A percentile compares a stretch with the other conserved stretches of the same genome.
Evolutionary conservation across 1,139 yeast genomes (phyloP).

Genomic region (Torulaspora pretoriensis): DNA sequence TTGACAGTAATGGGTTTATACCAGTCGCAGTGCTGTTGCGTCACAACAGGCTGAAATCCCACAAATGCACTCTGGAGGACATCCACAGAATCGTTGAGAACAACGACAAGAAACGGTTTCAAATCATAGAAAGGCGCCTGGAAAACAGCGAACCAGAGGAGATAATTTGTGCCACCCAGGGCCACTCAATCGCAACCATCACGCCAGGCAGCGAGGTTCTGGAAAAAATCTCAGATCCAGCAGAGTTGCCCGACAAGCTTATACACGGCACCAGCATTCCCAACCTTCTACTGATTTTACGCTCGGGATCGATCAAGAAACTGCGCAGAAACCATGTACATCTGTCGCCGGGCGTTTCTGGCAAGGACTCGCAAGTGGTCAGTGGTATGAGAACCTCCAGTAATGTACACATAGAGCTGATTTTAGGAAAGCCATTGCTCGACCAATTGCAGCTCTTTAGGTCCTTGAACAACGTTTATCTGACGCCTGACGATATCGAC

Average conservation of each 20-base stretch:
- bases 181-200: constrained; percentile 65
- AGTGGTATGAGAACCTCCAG: constrained; percentile 72
- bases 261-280: constrained; percentile 77
- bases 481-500: constrained; percentile 61
- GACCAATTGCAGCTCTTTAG: constrained; percentile 51
- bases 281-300: constrained; percentile 48
- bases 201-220: constrained; percentile 44
- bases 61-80: constrained; percentile 53
- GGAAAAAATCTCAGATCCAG: constrained; percentile 26
- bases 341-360: constrained; percentile 49
- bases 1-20: constrained; percentile 67
- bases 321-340: constrained; percentile 87
- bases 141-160: constrained; percentile 32
- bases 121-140: constrained; percentile 31
- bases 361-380: constrained; percentile 40
- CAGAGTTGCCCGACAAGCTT: constrained; percentile 43
- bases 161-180: constrained; percentile 83
- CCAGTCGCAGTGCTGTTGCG: constrained; percentile 48
- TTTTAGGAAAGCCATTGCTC: constrained; percentile 45
- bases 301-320: constrained; percentile 45
- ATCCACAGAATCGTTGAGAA: constrained; percentile 55
- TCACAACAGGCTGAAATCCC: constrained; percentile 57
- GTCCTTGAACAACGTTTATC: constrained; percentile 66
- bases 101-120: constrained; percentile 70
- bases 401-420: constrained; percentile 59